Percentiles rank a stretch among this genome's conserved stretches.
Conservation (phyloP, 805 yeast genomes). For the Candida ipomoeae region DNA sequence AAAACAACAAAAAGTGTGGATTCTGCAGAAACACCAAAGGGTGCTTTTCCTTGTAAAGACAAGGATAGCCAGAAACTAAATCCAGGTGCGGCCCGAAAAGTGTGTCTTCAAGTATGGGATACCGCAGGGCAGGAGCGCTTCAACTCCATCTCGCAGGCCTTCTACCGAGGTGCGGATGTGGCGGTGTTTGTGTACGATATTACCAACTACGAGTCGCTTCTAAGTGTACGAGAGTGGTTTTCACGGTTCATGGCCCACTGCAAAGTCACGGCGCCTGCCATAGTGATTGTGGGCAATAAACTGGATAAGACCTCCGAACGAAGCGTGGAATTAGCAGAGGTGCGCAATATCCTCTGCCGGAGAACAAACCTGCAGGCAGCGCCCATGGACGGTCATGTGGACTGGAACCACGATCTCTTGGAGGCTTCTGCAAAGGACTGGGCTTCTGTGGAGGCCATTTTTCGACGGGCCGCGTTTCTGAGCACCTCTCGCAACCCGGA, state of each 20-base stretch:
- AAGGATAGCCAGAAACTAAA: background rate
- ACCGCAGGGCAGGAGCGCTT: constrained; percentile 47
- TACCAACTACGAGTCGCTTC: constrained; percentile 48
- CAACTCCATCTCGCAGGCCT: constrained; percentile 49
- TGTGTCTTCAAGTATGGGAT: constrained; percentile 54
- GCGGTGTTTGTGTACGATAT: constrained; percentile 52
- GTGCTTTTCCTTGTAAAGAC: too few relatives aligned
- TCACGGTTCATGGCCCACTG: constrained; percentile 46
- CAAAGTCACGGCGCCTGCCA: constrained; percentile 44
- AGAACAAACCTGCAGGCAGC: constrained; percentile 14
- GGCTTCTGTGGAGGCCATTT: constrained; percentile 30
- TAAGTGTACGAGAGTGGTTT: constrained; percentile 46
- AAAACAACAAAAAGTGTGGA: too few relatives aligned
- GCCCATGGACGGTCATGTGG: constrained; percentile 25
- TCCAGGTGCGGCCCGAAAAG: constrained; percentile 9
- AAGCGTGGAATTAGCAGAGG: constrained; percentile 34
- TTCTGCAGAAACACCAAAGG: too few relatives aligned
- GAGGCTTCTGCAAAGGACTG: constrained; percentile 33
- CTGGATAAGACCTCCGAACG: constrained; percentile 34
- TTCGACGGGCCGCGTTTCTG: constrained; percentile 34
- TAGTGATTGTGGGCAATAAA: constrained; percentile 53
- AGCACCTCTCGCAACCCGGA: constrained; percentile 18
- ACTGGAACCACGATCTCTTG: constrained; percentile 32
- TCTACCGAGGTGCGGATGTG: constrained; percentile 57
- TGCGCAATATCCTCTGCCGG: constrained; percentile 29